Conservation (phyloP, 768 basidiomycete genomes). For the Hortiboletus campestris region DNA sequence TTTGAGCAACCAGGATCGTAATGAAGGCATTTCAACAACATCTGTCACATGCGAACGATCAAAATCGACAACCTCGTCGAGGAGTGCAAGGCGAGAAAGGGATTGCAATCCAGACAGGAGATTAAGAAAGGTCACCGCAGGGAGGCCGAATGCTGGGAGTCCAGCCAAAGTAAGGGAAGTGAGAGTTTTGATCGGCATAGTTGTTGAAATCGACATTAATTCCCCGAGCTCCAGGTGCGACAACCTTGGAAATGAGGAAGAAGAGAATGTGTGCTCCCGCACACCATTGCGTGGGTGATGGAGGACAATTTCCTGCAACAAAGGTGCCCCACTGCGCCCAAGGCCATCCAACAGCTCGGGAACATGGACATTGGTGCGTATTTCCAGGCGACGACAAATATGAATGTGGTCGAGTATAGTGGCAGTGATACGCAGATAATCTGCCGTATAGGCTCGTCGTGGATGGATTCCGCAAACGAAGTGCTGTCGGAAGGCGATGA, state of each 20-base stretch:
- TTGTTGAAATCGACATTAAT: constrained; percentile 15
- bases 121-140: constrained; percentile 18
- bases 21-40: constrained; percentile 16
- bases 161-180: constrained; percentile 27
- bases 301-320: constrained; percentile 26
- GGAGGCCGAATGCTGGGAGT: constrained; percentile 21
- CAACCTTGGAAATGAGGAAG: constrained; percentile 22
- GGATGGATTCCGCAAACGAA: constrained; percentile 18
- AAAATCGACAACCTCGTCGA: constrained; percentile 31
- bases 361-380: constrained; percentile 23
- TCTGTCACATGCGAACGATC: constrained; percentile 8
- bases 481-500: constrained; percentile 23
- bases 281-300: constrained; percentile 18
- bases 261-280: constrained; percentile 12
- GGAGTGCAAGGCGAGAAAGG: constrained; percentile 24
- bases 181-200: constrained; percentile 17
- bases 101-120: constrained; percentile 22
- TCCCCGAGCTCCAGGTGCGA: constrained; percentile 23
- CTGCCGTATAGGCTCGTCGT: constrained; percentile 17
- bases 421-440: constrained; percentile 21
- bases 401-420: constrained; percentile 30
- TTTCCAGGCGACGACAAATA: constrained; percentile 25
- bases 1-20: constrained; percentile 20
- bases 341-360: constrained; percentile 26
- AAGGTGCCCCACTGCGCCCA: constrained; percentile 20